Evolutionary conservation across 2,329 filamentous ascomycete species (phyloP).

Genomic region (Nannizzia gypsea): DNA sequence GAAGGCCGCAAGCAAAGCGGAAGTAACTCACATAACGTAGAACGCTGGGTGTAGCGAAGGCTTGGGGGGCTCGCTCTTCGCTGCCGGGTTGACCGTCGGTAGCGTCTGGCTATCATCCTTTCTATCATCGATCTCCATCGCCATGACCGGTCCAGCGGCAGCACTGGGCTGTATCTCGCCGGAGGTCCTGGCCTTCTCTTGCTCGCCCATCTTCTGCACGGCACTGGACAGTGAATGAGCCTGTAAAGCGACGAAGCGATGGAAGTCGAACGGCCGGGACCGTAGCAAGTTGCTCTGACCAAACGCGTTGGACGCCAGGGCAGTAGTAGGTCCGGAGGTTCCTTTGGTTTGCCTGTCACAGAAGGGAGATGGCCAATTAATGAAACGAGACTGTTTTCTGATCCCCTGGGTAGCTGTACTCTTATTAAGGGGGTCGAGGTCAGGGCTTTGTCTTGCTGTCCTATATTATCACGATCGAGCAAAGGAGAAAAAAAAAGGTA

Average conservation of each 20-base stretch:
- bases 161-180: slow-evolving; percentile 46
- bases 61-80: slow-evolving; percentile 56
- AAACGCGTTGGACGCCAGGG: slow-evolving; percentile 36
- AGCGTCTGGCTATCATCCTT: slow-evolving; percentile 48
- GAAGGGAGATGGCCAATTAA: too few species aligned
- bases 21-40: slow-evolving; percentile 56
- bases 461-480: too few species aligned
- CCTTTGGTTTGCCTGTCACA: too few species aligned
- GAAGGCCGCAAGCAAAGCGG: not conserved
- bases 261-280: slow-evolving; percentile 39
- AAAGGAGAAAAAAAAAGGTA: too few species aligned
- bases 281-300: slow-evolving; percentile 31
- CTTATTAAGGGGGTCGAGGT: too few species aligned
- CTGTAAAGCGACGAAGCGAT: slow-evolving; percentile 36
- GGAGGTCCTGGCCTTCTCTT: slow-evolving; percentile 75
- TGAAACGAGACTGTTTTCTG: too few species aligned
- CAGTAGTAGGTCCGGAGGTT: not conserved
- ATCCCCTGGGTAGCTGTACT: too few species aligned
- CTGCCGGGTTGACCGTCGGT: slow-evolving; percentile 66
- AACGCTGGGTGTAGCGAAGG: slow-evolving; percentile 63
- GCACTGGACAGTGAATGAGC: slow-evolving; percentile 22
- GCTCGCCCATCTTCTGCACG: slow-evolving; percentile 55
- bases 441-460: too few species aligned
- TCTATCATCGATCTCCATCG: not conserved
- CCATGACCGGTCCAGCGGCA: not conserved